phyloP scores from a whole-genome alignment of 345 rosid species.

The Tarenaya hassleriana region DNA sequence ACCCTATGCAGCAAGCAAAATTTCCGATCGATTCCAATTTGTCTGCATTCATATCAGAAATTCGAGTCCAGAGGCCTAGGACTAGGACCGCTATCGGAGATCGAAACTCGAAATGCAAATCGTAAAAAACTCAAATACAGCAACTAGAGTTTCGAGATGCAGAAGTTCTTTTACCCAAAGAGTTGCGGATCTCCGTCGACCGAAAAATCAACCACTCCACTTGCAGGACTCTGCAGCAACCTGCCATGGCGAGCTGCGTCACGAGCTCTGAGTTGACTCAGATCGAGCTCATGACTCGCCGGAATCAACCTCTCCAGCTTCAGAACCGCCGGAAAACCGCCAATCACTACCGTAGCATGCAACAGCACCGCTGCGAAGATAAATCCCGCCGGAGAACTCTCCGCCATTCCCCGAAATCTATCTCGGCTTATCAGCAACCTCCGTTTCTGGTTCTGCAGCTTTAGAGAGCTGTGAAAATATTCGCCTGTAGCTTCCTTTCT shows the following conservation, averaged over 20 bases:
- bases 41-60: too few species aligned
- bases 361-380: constrained; percentile 22
- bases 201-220: constrained; percentile 67
- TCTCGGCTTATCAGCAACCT: too few species aligned
- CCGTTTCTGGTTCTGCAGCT: too few species aligned
- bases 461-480: too few species aligned
- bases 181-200: constrained; percentile 78
- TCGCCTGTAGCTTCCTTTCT: too few species aligned
- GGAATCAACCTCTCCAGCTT: constrained; percentile 59
- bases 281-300: constrained; percentile 36
- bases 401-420: constrained; percentile 19
- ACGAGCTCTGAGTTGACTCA: constrained; percentile 56
- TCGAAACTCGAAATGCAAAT: too few species aligned
- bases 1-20: too few species aligned
- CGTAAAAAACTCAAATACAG: neutral
- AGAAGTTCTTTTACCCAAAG: constrained; percentile 82
- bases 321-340: constrained; percentile 48
- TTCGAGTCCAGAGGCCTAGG: too few species aligned
- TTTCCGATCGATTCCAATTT: too few species aligned
- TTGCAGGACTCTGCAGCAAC: constrained; percentile 52
- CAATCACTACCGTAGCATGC: constrained; percentile 22
- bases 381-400: constrained; percentile 27
- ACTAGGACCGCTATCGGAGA: too few species aligned
- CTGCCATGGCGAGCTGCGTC: constrained; percentile 78
- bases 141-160: constrained; percentile 1